phyloP scores from a whole-genome alignment of 2,329 filamentous ascomycete species.

The Epichloe gansuensis region DNA sequence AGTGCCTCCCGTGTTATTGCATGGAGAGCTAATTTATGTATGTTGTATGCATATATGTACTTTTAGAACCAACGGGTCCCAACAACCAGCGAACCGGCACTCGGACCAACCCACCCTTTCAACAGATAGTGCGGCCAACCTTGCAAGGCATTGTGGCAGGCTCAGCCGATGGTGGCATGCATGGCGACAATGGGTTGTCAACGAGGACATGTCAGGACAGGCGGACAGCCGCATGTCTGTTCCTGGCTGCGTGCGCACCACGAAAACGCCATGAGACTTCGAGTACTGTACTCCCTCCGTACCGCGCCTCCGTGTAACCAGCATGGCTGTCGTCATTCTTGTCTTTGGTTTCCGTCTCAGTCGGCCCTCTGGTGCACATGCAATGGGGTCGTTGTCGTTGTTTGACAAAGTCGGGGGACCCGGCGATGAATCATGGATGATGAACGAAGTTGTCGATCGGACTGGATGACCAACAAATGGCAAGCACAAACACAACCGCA shows the following conservation, averaged over 20 bases:
- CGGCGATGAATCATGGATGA: not conserved
- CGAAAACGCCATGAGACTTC: not conserved
- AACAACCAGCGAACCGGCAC: constrained; percentile 1
- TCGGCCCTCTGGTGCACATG: not conserved
- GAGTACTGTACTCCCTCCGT: too few relatives aligned
- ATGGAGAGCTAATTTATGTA: too few relatives aligned
- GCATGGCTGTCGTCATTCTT: constrained; percentile 1
- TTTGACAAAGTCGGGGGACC: not conserved
- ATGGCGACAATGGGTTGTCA: not conserved
- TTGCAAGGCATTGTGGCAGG: constrained; percentile 3
- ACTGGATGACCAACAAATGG: not conserved
- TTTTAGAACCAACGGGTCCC: not conserved
- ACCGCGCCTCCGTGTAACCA: too few relatives aligned
- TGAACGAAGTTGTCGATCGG: not conserved
- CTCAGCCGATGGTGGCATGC: not conserved
- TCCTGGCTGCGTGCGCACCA: too few relatives aligned
- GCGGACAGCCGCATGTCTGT: not conserved
- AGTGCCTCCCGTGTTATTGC: too few relatives aligned
- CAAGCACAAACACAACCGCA: not conserved
- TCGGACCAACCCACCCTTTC: constrained; percentile 4
- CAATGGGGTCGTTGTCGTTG: not conserved
- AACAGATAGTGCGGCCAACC: not conserved
- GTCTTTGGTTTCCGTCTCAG: not conserved
- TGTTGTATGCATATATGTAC: not conserved
- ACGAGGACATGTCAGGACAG: not conserved